Conservation (phyloP, 306 rosid species). For the Bauhinia variegata region DNA sequence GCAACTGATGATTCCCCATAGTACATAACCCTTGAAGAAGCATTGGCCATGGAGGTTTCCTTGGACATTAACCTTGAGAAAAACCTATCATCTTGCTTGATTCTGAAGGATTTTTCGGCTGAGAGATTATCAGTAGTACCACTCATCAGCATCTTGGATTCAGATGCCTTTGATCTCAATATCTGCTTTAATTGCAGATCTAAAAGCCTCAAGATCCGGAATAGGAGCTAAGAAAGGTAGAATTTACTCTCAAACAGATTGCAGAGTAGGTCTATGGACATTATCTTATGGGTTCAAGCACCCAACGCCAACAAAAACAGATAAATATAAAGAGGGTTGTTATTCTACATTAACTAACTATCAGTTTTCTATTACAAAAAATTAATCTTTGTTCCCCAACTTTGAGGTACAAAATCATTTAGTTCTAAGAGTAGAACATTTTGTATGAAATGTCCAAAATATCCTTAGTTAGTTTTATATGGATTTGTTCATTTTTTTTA, state of each 20-base stretch:
- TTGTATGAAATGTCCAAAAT: no score
- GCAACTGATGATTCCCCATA: constrained; percentile 44
- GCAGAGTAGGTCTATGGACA: background rate
- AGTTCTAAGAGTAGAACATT: no score
- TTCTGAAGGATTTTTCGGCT: constrained; percentile 46
- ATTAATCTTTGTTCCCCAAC: no score
- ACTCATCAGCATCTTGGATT: constrained; percentile 17
- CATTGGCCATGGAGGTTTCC: constrained; percentile 28
- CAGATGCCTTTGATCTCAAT: background rate
- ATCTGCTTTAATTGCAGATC: background rate
- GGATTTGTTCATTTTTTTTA: no score
- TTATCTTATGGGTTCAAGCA: no score
- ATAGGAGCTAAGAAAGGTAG: constrained; percentile 10
- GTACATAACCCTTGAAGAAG: constrained; percentile 46
- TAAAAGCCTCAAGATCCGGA: constrained; percentile 39
- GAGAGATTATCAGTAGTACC: constrained; percentile 7
- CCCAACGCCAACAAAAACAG: constrained; percentile 4
- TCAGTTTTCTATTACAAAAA: no score
- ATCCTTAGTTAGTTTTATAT: no score
- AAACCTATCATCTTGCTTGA: constrained; percentile 40
- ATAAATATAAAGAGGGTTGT: constrained; percentile 29
- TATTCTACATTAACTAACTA: no score
- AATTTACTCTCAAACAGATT: constrained; percentile 22
- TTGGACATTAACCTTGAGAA: constrained; percentile 39
- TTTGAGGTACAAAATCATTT: no score